Evolutionary conservation across 306 rosid genomes (phyloP).

Genomic region (Dryas octopetala): DNA sequence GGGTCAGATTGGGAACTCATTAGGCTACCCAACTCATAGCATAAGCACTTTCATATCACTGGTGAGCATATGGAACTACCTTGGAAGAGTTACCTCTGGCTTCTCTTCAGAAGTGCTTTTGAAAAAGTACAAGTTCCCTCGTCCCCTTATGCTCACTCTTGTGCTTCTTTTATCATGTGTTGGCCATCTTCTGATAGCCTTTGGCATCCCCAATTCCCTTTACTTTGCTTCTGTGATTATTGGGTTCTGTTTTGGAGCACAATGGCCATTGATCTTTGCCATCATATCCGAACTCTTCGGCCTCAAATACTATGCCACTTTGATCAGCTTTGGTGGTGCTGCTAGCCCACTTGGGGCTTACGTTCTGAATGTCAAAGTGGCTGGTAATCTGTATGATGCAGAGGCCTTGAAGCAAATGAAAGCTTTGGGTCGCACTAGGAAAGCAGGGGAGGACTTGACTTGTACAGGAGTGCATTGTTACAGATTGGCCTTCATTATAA

Average conservation of each 20-base stretch:
- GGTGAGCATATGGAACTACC: constrained; percentile 74
- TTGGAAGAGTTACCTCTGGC: constrained; percentile 52
- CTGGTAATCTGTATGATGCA: constrained; percentile 57
- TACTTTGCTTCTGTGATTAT: constrained; percentile 55
- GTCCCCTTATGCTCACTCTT: constrained; percentile 51
- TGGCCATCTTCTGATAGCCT: constrained; percentile 65
- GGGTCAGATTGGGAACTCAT: constrained; percentile 67
- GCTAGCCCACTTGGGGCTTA: constrained; percentile 63
- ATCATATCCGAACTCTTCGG: constrained; percentile 74
- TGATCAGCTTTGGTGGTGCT: constrained; percentile 47
- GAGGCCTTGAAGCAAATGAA: constrained; percentile 54
- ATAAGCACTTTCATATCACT: constrained; percentile 63
- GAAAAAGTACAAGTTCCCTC: constrained; percentile 56
- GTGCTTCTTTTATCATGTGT: constrained; percentile 51
- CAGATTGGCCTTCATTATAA: constrained; percentile 49
- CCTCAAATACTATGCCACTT: constrained; percentile 64
- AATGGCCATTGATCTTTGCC: constrained; percentile 64
- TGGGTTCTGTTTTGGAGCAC: constrained; percentile 69
- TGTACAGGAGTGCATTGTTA: constrained; percentile 54
- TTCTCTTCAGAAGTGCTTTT: constrained; percentile 55
- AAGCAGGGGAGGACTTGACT: constrained; percentile 43
- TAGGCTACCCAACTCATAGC: constrained; percentile 50
- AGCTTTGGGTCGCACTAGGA: constrained; percentile 33
- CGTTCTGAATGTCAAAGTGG: constrained; percentile 52
- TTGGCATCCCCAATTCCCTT: constrained; percentile 51